Evolutionary conservation across 257 asterid genomes (phyloP).

Genomic region (Lycium ferocissimum): DNA sequence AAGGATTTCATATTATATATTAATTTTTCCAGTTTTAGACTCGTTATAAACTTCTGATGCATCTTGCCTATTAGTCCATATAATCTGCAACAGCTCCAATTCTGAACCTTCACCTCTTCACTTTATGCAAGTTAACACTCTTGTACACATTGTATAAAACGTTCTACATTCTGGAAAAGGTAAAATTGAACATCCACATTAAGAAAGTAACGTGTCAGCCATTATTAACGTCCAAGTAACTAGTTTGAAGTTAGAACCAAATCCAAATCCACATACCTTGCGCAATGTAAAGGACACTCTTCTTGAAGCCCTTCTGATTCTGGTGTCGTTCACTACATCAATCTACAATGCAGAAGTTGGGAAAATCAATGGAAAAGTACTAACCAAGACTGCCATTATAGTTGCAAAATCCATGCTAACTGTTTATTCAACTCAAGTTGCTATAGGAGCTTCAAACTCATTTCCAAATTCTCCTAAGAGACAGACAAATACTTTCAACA

Average conservation of each 20-base stretch:
- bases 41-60: too few relatives aligned
- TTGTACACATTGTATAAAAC: not conserved
- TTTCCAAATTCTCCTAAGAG: not conserved
- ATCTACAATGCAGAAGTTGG: conserved; percentile 51
- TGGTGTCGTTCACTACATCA: conserved; percentile 72
- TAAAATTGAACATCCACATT: not conserved
- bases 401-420: not conserved
- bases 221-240: conserved; percentile 4
- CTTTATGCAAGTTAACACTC: not conserved
- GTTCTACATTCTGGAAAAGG: not conserved
- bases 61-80: too few relatives aligned
- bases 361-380: not conserved
- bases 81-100: too few relatives aligned
- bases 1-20: too few relatives aligned
- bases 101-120: not conserved
- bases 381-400: not conserved
- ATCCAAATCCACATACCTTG: conserved; percentile 55
- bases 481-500: not conserved
- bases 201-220: not conserved
- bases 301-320: conserved; percentile 74
- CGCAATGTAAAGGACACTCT: conserved; percentile 94
- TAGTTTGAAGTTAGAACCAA: not conserved
- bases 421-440: not conserved
- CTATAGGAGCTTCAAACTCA: not conserved
- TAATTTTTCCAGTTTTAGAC: too few relatives aligned